These are phyloP conservation scores for Dactylellina cionopaga DNA, from an alignment of 2,329 filamentous ascomycete genomes.

Conservation along the genomic window DNA sequence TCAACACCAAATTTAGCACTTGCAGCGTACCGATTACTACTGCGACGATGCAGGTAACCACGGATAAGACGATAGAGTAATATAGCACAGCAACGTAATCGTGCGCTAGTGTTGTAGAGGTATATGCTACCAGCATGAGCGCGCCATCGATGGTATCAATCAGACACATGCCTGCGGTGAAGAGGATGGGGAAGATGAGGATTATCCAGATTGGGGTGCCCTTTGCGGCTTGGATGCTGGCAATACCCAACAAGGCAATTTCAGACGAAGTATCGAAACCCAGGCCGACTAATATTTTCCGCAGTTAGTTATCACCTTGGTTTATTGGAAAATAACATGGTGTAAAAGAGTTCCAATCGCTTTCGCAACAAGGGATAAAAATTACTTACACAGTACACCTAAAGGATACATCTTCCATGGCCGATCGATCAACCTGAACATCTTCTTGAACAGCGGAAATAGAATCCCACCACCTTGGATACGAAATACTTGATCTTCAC, in stretches of 20 bases:
- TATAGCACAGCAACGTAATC: constrained; percentile 92
- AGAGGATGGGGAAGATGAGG: constrained; percentile 86
- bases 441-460: constrained; percentile 73
- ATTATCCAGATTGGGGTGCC: constrained; percentile 95
- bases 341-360: too few species aligned
- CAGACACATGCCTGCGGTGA: constrained; percentile 96
- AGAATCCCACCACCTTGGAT: constrained; percentile 78
- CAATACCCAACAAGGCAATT: constrained; percentile 89
- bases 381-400: constrained; percentile 73
- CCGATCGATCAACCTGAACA: constrained; percentile 78
- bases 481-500: constrained; percentile 31
- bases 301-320: constrained; percentile 5
- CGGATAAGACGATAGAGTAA: constrained; percentile 88
- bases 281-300: constrained; percentile 69
- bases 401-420: constrained; percentile 98
- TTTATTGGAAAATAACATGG: too few species aligned
- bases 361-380: neutral
- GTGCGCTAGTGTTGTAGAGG: constrained; percentile 77
- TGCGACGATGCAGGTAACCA: constrained; percentile 83
- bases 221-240: constrained; percentile 82
- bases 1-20: constrained; percentile 78
- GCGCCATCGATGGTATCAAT: constrained; percentile 92
- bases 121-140: constrained; percentile 94
- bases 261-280: constrained; percentile 97
- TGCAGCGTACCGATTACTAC: constrained; percentile 88